A percentile compares a stretch with the other conserved stretches of the same genome.
phyloP scores from a whole-genome alignment of 495 filamentous ascomycete genomes.

The Neurospora sp. region DNA sequence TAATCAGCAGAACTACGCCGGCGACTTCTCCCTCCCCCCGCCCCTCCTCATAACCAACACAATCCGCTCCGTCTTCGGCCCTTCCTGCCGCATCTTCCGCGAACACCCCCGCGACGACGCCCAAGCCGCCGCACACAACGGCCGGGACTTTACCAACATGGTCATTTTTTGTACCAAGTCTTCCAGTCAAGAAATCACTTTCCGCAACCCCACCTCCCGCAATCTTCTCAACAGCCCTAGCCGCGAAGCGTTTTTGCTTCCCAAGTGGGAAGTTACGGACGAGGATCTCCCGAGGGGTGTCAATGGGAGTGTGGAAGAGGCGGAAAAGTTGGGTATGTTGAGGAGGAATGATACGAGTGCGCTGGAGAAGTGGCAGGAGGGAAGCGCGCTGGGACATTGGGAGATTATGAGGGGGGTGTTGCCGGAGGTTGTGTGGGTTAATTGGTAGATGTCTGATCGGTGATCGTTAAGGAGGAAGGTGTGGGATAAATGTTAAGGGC shows the following conservation, averaged over 20 bases:
- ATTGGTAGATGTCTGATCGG: constrained; percentile 49
- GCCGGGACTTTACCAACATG: constrained; percentile 83
- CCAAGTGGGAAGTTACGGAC: constrained; percentile 60
- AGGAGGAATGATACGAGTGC: constrained; percentile 46
- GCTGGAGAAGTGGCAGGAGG: constrained; percentile 59
- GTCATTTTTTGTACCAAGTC: constrained; percentile 61
- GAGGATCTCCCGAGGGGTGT: constrained; percentile 5
- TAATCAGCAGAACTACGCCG: constrained; percentile 80
- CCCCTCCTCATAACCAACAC: constrained; percentile 68
- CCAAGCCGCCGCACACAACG: constrained; percentile 25
- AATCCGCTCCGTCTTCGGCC: constrained; percentile 60
- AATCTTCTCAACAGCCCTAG: constrained; percentile 62
- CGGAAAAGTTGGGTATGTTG: constrained; percentile 37
- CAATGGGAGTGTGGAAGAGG: constrained; percentile 12
- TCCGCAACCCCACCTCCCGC: constrained; percentile 52
- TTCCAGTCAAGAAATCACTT: constrained; percentile 34
- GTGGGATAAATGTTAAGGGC: no score
- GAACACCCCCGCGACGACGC: constrained; percentile 48
- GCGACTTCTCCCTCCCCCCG: constrained; percentile 66
- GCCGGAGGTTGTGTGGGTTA: constrained; percentile 73
- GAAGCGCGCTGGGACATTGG: constrained; percentile 79
- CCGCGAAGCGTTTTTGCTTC: constrained; percentile 56
- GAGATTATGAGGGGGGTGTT: constrained; percentile 78
- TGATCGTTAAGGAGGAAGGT: no score
- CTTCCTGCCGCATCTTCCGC: constrained; percentile 65